phyloP scores from a whole-genome alignment of 2,329 filamentous ascomycete species.

The Clarireedia sp. region DNA sequence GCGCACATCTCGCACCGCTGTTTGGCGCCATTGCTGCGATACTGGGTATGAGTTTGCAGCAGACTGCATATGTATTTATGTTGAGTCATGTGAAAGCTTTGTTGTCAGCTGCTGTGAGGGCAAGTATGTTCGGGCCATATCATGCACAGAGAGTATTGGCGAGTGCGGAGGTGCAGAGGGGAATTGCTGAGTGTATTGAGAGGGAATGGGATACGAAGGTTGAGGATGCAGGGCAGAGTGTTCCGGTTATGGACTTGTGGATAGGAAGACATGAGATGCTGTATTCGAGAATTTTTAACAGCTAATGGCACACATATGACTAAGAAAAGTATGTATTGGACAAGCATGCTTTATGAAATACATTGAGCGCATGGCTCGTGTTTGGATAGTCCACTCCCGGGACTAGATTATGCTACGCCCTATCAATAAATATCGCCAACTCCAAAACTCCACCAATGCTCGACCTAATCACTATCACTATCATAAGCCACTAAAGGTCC shows the following conservation, averaged over 20 bases:
- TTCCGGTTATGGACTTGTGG: conserved; percentile 76
- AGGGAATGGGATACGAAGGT: conserved; percentile 50
- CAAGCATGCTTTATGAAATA: too few relatives aligned
- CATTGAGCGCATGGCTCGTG: not conserved
- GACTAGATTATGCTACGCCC: not conserved
- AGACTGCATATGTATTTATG: conserved; percentile 68
- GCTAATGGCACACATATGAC: conserved; percentile 35
- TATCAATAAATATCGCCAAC: not conserved
- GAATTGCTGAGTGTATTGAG: conserved; percentile 51
- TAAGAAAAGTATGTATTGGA: too few relatives aligned
- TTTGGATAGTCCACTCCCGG: not conserved
- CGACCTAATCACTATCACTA: conserved; percentile 65
- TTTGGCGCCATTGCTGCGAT: conserved; percentile 58
- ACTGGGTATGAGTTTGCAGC: conserved; percentile 50
- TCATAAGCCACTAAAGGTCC: conserved; percentile 83
- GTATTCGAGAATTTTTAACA: conserved; percentile 84
- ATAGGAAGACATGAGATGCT: conserved; percentile 73
- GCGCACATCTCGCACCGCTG: conserved; percentile 63
- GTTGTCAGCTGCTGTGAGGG: conserved; percentile 67
- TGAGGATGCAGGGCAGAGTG: conserved; percentile 64
- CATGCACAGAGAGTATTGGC: conserved; percentile 69
- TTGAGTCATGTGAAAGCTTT: conserved; percentile 70
- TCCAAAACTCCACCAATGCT: conserved; percentile 14
- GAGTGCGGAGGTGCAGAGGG: conserved; percentile 45
- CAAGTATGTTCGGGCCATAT: conserved; percentile 73